Conservation (phyloP, 352 stramenopile genomes). For the Elongisporangium undulatum region DNA sequence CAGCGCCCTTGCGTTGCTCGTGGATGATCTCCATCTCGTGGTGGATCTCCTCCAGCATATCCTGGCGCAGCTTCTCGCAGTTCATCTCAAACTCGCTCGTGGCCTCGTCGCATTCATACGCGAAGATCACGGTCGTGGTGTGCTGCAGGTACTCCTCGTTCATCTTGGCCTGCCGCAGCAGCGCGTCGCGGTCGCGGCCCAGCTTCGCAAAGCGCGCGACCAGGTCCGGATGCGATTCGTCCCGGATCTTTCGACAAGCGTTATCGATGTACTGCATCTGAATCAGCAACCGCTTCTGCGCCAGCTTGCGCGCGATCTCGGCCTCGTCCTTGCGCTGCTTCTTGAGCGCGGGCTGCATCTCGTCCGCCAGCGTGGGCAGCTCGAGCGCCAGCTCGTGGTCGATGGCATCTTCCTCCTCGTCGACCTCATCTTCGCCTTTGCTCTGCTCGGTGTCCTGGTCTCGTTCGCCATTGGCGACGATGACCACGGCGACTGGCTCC, state of each 20-base stretch:
- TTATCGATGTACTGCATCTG: slow-evolving; percentile 75
- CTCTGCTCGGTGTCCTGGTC: neutral
- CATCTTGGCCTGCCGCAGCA: slow-evolving; percentile 36
- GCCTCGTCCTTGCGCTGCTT: slow-evolving; percentile 8
- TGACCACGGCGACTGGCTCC: neutral
- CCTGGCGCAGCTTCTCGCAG: slow-evolving; percentile 74
- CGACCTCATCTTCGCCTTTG: too few relatives aligned
- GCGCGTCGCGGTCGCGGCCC: slow-evolving; percentile 35
- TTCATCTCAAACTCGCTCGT: slow-evolving; percentile 69
- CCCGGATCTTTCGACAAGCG: slow-evolving; percentile 47
- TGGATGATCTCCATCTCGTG: slow-evolving; percentile 81
- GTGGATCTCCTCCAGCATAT: slow-evolving; percentile 86
- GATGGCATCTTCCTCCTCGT: neutral
- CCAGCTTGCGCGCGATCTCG: slow-evolving; percentile 24
- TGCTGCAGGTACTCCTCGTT: slow-evolving; percentile 52
- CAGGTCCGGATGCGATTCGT: slow-evolving; percentile 73
- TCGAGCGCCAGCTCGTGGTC: neutral
- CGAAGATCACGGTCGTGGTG: slow-evolving; percentile 64
- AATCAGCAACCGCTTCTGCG: slow-evolving; percentile 43
- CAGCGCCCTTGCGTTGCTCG: slow-evolving; percentile 60
- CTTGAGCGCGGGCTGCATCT: neutral
- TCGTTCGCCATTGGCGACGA: neutral
- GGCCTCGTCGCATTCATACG: slow-evolving; percentile 79
- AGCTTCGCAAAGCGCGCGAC: slow-evolving; percentile 33
- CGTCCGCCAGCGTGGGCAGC: neutral